Conservation (phyloP, 768 basidiomycete species). For the Butyriboletus loyo region DNA sequence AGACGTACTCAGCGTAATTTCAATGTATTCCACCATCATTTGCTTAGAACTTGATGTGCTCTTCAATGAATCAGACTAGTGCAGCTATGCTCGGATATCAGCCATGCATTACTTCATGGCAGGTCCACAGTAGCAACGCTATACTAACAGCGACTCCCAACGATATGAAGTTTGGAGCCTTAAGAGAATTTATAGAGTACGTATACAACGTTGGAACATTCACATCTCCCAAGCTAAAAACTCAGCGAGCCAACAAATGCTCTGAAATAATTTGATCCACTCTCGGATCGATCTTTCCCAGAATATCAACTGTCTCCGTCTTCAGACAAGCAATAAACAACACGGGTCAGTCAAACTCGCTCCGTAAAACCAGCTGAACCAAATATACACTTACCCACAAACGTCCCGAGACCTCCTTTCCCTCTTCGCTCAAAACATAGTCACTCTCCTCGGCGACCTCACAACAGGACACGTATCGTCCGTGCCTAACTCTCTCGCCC, state of each 20-base stretch:
- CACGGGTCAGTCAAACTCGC: constrained; percentile 1
- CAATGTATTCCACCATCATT: neutral
- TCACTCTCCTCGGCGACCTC: constrained; percentile 32
- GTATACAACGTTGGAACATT: neutral
- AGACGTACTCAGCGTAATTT: constrained; percentile 3
- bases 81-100: too few species aligned
- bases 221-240: neutral
- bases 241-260: constrained; percentile 17
- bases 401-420: constrained; percentile 27
- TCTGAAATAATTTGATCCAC: constrained; percentile 27
- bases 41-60: too few species aligned
- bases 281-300: constrained; percentile 28
- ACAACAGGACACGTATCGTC: constrained; percentile 30
- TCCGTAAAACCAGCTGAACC: neutral
- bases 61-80: too few species aligned
- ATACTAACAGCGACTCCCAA: neutral
- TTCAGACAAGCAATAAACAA: neutral
- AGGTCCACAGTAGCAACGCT: neutral
- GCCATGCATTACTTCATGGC: too few species aligned
- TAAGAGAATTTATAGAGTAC: neutral
- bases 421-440: constrained; percentile 29
- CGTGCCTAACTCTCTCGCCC: constrained; percentile 22
- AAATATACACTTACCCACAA: constrained; percentile 32
- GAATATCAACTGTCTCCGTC: constrained; percentile 28
- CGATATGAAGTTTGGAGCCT: neutral